Evolutionary conservation across 2,329 filamentous ascomycete genomes (phyloP), one percentile per base, ranked within the genome.

Genomic region (Trichocomaceae sp.): DNA sequence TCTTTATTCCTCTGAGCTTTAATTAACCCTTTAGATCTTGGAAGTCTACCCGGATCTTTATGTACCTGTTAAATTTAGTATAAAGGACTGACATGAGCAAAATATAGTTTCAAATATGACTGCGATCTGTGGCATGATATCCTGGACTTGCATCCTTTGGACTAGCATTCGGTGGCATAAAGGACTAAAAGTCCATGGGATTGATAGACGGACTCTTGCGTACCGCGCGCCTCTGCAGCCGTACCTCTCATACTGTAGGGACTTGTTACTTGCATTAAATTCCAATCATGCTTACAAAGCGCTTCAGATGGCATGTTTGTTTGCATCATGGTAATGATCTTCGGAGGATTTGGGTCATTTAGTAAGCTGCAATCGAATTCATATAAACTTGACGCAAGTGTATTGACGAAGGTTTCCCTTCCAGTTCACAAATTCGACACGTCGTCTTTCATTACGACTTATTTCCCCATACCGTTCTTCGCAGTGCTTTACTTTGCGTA

Each of bases 241-340:
- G 0, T 90, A 85, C 64, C 82, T 82, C 2, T 80, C 85, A 0
- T 88, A 78, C 63, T 53, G 52, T 59, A 33, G 23, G 39, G 12
- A 20, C 12, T 31, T 17, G n/a, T n/a, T 23, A 5, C 5, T 20
- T 42, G 20, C 1, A 20, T 50, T 13, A 9, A 17, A 7, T 31
- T 6, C 12, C 22, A 29, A 19, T 42, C n/a, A 31, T 46, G 35
- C 22, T 50, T 17, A 50, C 48, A 31, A 10, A 13, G 2, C 4
- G 12, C 29, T 44, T 29, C 23, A 61, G 58, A 60, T 46, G 59
- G 58, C 33, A 61, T 61, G 15, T 54, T 50, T 42, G 50, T 64
- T 9, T 59, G 59, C 51, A 55, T 60, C 19, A 53, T 64, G 31
- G 61, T 63, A 1, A 58, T 63, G 3, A 59, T 64, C 5, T 64